Percentiles rank a stretch among this genome's conserved stretches.
phyloP scores from a whole-genome alignment of 345 rosid genomes.

The rapeseed (Brassica napus) region Da-Ae NC_063450.1:47866501-47867000 shows the following conservation, averaged over 20 bases:
- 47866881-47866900: conserved; percentile 41
- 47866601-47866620: conserved; percentile 77
- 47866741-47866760: not conserved
- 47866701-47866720: conserved; percentile 78
- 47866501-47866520: conserved; percentile 83
- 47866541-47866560: conserved; percentile 85
- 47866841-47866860: conserved; percentile 86
- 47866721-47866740: conserved; percentile 60
- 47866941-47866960: conserved; percentile 84
- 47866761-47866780: not conserved
- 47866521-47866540: conserved; percentile 77
- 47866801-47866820: conserved; percentile 78
- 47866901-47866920: not conserved
- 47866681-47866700: conserved; percentile 86
- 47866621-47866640: conserved; percentile 93
- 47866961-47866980: conserved; percentile 86
- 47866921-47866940: conserved; percentile 45
- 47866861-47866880: conserved; percentile 90
- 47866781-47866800: not conserved
- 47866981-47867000: conserved; percentile 86
- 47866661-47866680: conserved; percentile 77
- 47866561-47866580: conserved; percentile 86
- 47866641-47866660: conserved; percentile 83
- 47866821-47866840: conserved; percentile 78
- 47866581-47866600: conserved; percentile 85